Evolutionary conservation across 2,329 filamentous ascomycete species (phyloP), one percentile per base, ranked within the genome.

Genomic region (Calonectria leucothoes): DNA sequence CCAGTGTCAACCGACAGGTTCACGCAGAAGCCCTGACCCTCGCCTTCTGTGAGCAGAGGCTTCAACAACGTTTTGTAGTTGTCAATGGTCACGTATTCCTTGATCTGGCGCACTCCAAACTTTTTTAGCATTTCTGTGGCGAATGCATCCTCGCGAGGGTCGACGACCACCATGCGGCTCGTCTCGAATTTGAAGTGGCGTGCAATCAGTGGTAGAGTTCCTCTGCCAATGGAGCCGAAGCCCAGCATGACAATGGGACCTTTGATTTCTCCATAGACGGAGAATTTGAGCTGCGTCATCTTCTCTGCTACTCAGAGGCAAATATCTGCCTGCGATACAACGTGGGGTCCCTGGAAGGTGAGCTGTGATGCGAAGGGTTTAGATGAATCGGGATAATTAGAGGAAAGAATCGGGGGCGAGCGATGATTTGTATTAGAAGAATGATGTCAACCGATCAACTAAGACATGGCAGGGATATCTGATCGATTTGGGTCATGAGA

Each of bases 101-200:
- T 64, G 59, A 64, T 25, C 25, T 64, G 59, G 59, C 59, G 59
- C 37, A 64, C 59, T 2, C 59, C 59, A n/a, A 31, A 31, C 59
- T 64, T 48, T 27, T 61, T 61, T 25, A 61, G 39, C 17, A 64
- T 31, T 31, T 48, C 39, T 33, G 59, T 48, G 25, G 1, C 48
- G n/a, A 27, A 6, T n/a, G 27, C 59, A 31, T 64, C 59, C 6
- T 64, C 59, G 4, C 59, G 59, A 1, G 59, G 59, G 37, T 64
- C 59, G 25, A 64, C n/a, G 59, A 64, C 59, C 25, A 64, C 59
- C 59, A 64, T 64, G 17, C 59, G 59, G 59, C 39, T 23, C 17
- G 20, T 64, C 37, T 64, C 27, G 27, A 64, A 45, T n/a, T 29
- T 64, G 39, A 64, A 64, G 29, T 64, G 59, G 6, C 59, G 59